Base-by-base conservation (phyloP, 352 stramenopile genomes). In the Pythium myriotylum region DNA sequence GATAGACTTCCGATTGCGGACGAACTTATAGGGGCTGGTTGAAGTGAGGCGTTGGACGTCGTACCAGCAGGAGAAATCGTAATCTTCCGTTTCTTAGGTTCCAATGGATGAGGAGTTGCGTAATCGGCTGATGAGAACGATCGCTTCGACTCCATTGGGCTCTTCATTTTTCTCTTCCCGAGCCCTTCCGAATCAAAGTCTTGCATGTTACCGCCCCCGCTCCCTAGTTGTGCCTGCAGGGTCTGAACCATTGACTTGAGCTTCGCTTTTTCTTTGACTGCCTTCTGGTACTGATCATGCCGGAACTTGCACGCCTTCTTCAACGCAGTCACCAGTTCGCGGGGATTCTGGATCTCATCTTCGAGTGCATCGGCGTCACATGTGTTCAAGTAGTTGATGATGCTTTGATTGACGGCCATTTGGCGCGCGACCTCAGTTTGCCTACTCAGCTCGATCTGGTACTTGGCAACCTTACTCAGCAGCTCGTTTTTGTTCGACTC, bases 251-350 rank as follows among this genome's bases (percentile, higher is more conserved):
- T 84, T 12, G 81, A 69, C 65, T 90, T 91, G 39, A 93, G 72
- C 16, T 75, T 77, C 47, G 60, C 69, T 53, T 93, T 93, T 43
- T 93, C 84, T 52, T 88, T 89, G 32, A 93, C 79, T 13, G 79
- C 84, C 56, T 93, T 91, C 54, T 91, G 71, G 54, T 91, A 93
- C 75, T 93, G 84, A 37, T 93, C 82, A 57, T 91, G 81, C 5
- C 84, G 79, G 53, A 91, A 93, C 41, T 82, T 79, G 54, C 83
- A 92, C 12, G 83, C 84, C 55, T 93, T 93, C 64, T 93, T 93
- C 24, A 93, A 69, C 22, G 84, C 84, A 54, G 81, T 68, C 39
- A 93, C 89, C 1, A 91, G 67, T 43, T 93, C 81, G 27, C 78
- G 73, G 6, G 84, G 84, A 67, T 93, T 91, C 50, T 87, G 80